Conservation (phyloP, 495 filamentous ascomycete genomes). For the Emericellopsis terricola region DNA sequence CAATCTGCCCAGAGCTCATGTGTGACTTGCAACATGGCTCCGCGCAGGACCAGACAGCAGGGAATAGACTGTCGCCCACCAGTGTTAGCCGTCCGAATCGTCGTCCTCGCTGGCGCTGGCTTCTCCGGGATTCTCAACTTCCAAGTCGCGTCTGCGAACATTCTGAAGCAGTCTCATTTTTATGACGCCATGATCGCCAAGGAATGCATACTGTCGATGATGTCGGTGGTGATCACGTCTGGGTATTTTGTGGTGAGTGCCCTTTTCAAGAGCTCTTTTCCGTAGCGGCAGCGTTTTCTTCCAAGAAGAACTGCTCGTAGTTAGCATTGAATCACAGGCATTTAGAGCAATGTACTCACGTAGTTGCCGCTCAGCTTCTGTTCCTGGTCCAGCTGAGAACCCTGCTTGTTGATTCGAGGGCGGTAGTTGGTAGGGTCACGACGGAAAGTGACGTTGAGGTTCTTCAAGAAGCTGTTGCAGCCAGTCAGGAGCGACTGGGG, state of each 20-base stretch:
- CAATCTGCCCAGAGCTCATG: conserved; percentile 19
- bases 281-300: conserved; percentile 47
- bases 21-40: background rate
- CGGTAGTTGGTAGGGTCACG: conserved; percentile 91
- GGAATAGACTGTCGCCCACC: conserved; percentile 30
- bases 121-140: conserved; percentile 15
- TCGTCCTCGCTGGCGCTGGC: conserved; percentile 21
- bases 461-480: conserved; percentile 93
- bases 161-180: too few species aligned
- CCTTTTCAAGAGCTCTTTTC: conserved; percentile 48
- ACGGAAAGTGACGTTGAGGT: conserved; percentile 92
- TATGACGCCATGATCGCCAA: conserved; percentile 25
- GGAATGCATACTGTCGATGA: conserved; percentile 17
- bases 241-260: conserved; percentile 20
- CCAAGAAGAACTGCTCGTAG: conserved; percentile 61
- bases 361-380: conserved; percentile 90
- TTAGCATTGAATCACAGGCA: conserved; percentile 6
- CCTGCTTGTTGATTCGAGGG: conserved; percentile 93
- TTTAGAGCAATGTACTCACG: conserved; percentile 30
- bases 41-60: conserved; percentile 34
- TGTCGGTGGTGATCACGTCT: conserved; percentile 9
- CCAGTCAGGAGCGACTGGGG: conserved; percentile 88
- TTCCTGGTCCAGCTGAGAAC: conserved; percentile 91
- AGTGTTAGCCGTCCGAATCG: conserved; percentile 22
- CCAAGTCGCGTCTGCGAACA: too few species aligned